phyloP scores from a whole-genome alignment of 148 eudicot genomes.

The Persicaria tinctoria region DNA sequence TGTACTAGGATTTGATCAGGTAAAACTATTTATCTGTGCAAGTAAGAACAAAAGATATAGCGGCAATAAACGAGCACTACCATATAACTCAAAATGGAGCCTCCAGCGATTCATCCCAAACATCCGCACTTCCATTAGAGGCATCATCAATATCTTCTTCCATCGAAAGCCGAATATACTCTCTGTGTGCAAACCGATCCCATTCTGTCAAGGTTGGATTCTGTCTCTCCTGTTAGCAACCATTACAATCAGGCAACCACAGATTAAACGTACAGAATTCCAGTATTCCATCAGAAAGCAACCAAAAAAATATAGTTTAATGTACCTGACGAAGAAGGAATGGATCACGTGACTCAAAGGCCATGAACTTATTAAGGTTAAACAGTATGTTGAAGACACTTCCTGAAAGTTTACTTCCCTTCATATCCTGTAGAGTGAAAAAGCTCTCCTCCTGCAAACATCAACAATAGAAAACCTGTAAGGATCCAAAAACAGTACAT shows the following conservation, averaged over 20 bases:
- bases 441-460: constrained; percentile 55
- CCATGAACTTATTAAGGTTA: constrained; percentile 95
- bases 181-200: constrained; percentile 98
- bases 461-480: background rate
- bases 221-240: constrained; percentile 77
- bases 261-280: background rate
- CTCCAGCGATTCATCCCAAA: constrained; percentile 97
- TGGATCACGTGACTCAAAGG: constrained; percentile 96
- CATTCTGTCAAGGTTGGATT: constrained; percentile 94
- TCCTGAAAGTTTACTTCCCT: constrained; percentile 77
- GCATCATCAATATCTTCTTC: constrained; percentile 99
- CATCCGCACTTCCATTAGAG: constrained; percentile 98
- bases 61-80: background rate
- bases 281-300: constrained; percentile 4
- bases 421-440: constrained; percentile 72
- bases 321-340: constrained; percentile 96
- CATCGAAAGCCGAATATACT: constrained; percentile 97
- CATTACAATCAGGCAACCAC: background rate
- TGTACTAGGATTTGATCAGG: background rate
- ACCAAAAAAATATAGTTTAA: background rate
- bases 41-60: background rate
- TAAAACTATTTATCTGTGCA: background rate
- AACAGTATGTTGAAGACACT: constrained; percentile 89
- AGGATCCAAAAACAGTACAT: background rate
- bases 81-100: constrained; percentile 64